Base-by-base conservation (phyloP, 768 basidiomycete species). In the Lentinula detonsa region DNA sequence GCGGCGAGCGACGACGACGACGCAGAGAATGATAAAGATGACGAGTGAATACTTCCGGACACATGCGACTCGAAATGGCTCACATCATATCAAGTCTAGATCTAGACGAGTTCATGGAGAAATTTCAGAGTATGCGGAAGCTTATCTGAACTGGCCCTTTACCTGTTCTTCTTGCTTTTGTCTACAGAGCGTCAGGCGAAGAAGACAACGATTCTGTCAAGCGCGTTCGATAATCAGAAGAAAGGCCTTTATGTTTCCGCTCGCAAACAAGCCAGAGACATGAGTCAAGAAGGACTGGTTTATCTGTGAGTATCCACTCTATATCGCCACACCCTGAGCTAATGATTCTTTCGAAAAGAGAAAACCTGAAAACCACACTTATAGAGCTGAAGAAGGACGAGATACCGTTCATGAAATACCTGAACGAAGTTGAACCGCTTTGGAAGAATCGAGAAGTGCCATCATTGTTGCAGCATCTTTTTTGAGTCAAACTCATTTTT, bases 191-290 rank as follows among this genome's bases (percentile, higher is more conserved):
- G 65, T n/a, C 70, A 72, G 57, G 65, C 68, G 18, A 73, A 68
- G 64, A 73, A 69, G 57, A 51, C 61, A 1, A 61, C 71, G 4
- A 63, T 67, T 7, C 67, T 69, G 15, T 51, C 65, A 9, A 66
- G 68, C 23, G 68, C 68, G 10, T 53, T 75, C 69, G 64, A 70
- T 16, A 67, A 57, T 18, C 69, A 72, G 59, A 76, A 74, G 60
- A 71, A 71, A 43, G 68, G 65, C 11, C 65, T 77, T 48, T 79
- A 72, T 64, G 64, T 67, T 5, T 63, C 71, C 7, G 73, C 74
- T 28, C 72, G 77, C 57, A 68, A 70, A 59, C 63, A 65, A 34
- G 69, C 70, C 2, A 70, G 69, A 59, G 69, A 70, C 31, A 59
- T 75, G 5, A 70, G 68, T 1, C 66, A 63, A 55, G 62, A 68